Conservation (phyloP, 2,329 filamentous ascomycete species). For the Aspergillus caelatus region DNA sequence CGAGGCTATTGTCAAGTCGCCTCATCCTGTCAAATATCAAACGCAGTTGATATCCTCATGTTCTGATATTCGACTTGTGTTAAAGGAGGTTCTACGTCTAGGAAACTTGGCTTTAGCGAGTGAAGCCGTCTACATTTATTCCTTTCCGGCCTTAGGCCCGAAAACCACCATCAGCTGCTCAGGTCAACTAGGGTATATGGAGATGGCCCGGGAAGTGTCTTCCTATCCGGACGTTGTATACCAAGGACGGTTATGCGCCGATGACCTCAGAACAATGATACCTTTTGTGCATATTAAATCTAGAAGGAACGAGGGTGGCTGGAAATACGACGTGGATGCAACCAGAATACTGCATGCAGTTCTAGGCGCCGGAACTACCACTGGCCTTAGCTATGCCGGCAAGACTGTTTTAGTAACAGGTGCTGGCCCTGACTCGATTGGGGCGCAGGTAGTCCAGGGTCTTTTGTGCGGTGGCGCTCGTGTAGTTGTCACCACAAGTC, state of each 20-base stretch:
- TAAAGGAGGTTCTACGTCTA: conserved; percentile 10
- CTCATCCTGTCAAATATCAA: background rate
- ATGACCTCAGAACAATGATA: background rate
- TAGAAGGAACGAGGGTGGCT: conserved; percentile 14
- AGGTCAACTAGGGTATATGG: conserved; percentile 14
- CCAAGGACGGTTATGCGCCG: background rate
- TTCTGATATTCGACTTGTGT: background rate
- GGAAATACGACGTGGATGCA: conserved; percentile 20
- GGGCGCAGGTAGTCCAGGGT: conserved; percentile 33
- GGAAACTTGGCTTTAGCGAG: conserved; percentile 5
- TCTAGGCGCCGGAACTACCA: conserved; percentile 18
- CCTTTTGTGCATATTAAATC: conserved; percentile 25
- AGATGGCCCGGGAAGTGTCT: conserved; percentile 5
- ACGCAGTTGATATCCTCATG: background rate
- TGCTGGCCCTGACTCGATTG: conserved; percentile 42
- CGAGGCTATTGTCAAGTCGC: background rate
- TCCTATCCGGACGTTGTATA: conserved; percentile 14
- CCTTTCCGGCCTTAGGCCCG: conserved; percentile 12
- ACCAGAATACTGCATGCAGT: conserved; percentile 18
- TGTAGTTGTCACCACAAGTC: conserved; percentile 46
- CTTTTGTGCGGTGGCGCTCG: conserved; percentile 39
- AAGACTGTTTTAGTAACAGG: conserved; percentile 42
- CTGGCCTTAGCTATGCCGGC: conserved; percentile 28
- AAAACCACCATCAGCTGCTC: conserved; percentile 10
- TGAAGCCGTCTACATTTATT: conserved; percentile 19